phyloP scores from a whole-genome alignment of 805 yeast species.

The Saccharomyces jurei region DNA sequence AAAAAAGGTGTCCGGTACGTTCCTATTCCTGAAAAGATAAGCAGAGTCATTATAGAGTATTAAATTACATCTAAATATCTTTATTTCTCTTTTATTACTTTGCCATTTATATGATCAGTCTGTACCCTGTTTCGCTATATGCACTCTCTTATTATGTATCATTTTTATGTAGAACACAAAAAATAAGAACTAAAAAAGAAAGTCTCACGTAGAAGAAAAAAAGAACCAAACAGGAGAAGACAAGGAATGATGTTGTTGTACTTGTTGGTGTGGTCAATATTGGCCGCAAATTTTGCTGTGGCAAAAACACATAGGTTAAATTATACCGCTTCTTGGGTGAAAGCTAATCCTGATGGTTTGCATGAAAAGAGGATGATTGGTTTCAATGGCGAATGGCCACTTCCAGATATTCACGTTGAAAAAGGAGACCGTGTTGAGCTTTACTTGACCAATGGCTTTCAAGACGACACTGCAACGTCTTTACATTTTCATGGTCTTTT shows the following conservation, averaged over 20 bases:
- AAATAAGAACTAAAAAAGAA: neutral
- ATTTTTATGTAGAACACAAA: neutral
- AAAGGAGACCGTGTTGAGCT: slow-evolving; percentile 57
- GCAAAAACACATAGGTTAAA: slow-evolving; percentile 45
- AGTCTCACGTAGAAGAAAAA: neutral
- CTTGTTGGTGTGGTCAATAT: neutral
- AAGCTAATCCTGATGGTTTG: slow-evolving; percentile 61
- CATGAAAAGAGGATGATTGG: slow-evolving; percentile 51
- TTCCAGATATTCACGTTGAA: slow-evolving; percentile 57
- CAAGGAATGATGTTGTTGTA: neutral
- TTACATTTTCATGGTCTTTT: slow-evolving; percentile 76
- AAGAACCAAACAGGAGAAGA: neutral
- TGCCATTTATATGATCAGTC: neutral
- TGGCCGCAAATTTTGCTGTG: neutral
- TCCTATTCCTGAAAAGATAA: neutral
- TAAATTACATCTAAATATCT: neutral
- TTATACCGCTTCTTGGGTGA: slow-evolving; percentile 51
- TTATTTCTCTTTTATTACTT: neutral
- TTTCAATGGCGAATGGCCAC: slow-evolving; percentile 65
- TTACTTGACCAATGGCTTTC: slow-evolving; percentile 55
- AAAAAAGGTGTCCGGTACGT: slow-evolving; percentile 36
- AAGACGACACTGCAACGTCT: slow-evolving; percentile 41
- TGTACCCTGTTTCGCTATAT: neutral
- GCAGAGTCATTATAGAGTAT: neutral
- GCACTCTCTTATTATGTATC: neutral